Base-by-base conservation (phyloP, 352 stramenopile genomes). In the Globisporangium nodosum region DNA sequence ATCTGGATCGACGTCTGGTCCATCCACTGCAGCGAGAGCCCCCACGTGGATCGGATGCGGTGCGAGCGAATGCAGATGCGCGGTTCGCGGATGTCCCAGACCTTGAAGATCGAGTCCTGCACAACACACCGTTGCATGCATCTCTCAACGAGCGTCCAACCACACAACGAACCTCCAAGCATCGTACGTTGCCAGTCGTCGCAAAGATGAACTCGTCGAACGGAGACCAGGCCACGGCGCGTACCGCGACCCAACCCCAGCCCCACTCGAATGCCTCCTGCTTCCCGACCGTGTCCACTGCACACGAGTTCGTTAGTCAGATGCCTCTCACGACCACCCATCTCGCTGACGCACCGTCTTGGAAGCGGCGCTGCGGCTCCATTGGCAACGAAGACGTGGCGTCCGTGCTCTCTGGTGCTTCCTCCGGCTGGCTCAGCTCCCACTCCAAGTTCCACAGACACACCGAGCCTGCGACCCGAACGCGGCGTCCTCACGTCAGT, bases 201-300 rank as follows among this genome's bases (percentile, higher is more conserved):
- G 77, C 83, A 49, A 95, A 95, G n/a, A 95, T 61, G 58, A 90
- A 74, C 21, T 89, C 76, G 52, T 93, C 85, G 56, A 88, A 90
- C 5, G 85, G 83, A 31, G 81, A 92, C 85, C 85, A 95, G 11
- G 69, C 66, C 24, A 95, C 76, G 0, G 80, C 79, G 52, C 85
- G 83, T 12, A 95, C 74, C 16, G 85, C 83, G 20, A 92, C 79
- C 85, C 85, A 95, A 18, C 83, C 83, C 65, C 73, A 86, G 13
- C 83, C 81, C 85, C 85, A 95, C 39, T 92, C 83, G 58, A 91
- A 89, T 1, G 77, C 65, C 54, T 92, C 78, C 60, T 92, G 81
- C 59, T 95, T 95, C 50, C 78, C 81, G 18, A 88, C 72, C 7
- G 81, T 87, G 42, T 95, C 85, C 12, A 80, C 85, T 94, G 47